Evolutionary conservation across 2,329 filamentous ascomycete species (phyloP).

Genomic region (Colletotrichum sojae): DNA sequence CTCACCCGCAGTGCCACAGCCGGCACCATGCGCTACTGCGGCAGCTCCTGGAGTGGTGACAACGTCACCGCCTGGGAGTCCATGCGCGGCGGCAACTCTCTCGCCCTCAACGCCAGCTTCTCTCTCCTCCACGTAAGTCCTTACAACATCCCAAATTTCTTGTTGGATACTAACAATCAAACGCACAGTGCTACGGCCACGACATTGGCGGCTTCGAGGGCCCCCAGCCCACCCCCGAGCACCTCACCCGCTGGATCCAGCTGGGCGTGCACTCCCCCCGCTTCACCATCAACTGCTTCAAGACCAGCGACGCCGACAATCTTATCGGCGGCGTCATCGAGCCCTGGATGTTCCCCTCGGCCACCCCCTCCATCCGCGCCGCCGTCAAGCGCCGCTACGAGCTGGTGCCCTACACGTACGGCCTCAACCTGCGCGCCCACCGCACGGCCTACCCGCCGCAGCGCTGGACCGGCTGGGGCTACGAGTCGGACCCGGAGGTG

Average conservation of each 20-base stretch:
- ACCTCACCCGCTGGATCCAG: slow-evolving; percentile 81
- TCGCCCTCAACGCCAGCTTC: slow-evolving; percentile 78
- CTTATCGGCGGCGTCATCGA: slow-evolving; percentile 80
- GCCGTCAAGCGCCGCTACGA: slow-evolving; percentile 80
- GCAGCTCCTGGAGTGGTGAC: slow-evolving; percentile 82
- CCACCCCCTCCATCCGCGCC: slow-evolving; percentile 72
- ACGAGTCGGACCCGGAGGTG: slow-evolving; percentile 75
- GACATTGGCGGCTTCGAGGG: slow-evolving; percentile 84
- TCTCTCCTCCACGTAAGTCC: slow-evolving; percentile 71
- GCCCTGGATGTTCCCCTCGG: slow-evolving; percentile 82
- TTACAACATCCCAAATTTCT: background rate
- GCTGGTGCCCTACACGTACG: slow-evolving; percentile 80
- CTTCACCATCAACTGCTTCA: slow-evolving; percentile 85
- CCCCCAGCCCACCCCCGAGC: slow-evolving; percentile 78
- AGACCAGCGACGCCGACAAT: slow-evolving; percentile 77
- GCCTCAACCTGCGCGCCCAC: slow-evolving; percentile 74
- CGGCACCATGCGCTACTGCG: slow-evolving; percentile 78
- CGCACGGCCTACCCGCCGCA: slow-evolving; percentile 74
- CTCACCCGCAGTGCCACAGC: slow-evolving; percentile 79
- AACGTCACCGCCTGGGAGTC: slow-evolving; percentile 81
- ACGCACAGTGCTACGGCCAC: slow-evolving; percentile 73
- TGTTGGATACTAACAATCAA: background rate
- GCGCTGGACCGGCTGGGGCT: slow-evolving; percentile 82
- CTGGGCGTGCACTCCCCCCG: slow-evolving; percentile 78
- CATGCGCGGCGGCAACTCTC: slow-evolving; percentile 79